phyloP scores from a whole-genome alignment of 2,329 filamentous ascomycete species.

The Fusarium pilosicola region DNA sequence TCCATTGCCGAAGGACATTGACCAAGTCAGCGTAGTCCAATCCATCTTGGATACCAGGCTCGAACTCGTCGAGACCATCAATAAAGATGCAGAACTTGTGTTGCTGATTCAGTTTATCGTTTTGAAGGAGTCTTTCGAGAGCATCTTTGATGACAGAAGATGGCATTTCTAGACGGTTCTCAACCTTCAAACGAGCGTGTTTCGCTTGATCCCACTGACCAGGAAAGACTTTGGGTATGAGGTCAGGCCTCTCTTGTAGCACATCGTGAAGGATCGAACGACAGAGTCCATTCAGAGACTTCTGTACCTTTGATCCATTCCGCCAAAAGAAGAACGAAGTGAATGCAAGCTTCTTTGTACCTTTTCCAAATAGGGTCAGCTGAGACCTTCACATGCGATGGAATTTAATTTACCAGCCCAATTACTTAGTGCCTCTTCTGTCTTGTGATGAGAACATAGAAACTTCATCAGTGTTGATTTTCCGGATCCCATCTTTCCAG shows the following conservation, averaged over 20 bases:
- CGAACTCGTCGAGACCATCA: not conserved
- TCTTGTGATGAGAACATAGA: not conserved
- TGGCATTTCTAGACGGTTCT: rapidly evolving
- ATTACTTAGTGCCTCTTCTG: rapidly evolving
- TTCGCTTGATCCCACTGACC: not conserved
- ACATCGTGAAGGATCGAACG: rapidly evolving
- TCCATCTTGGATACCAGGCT: not conserved
- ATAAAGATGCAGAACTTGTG: not conserved
- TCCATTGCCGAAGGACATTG: not conserved
- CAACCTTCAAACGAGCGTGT: rapidly evolving
- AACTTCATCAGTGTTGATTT: constrained; percentile 6
- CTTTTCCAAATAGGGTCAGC: not conserved
- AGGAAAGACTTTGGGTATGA: not conserved
- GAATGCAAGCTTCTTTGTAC: not conserved
- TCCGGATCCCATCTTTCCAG: not conserved
- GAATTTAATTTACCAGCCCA: not conserved
- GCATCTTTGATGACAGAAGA: rapidly evolving
- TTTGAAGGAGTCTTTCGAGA: rapidly evolving
- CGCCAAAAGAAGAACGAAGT: not conserved
- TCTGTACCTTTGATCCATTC: not conserved
- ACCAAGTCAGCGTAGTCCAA: not conserved
- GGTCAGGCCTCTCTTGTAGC: rapidly evolving
- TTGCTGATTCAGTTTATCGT: rapidly evolving
- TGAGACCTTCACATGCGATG: too few relatives aligned
- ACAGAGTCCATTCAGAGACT: not conserved